Base-by-base conservation (phyloP, 306 rosid genomes). In the Adenanthera pavonina region DNA sequence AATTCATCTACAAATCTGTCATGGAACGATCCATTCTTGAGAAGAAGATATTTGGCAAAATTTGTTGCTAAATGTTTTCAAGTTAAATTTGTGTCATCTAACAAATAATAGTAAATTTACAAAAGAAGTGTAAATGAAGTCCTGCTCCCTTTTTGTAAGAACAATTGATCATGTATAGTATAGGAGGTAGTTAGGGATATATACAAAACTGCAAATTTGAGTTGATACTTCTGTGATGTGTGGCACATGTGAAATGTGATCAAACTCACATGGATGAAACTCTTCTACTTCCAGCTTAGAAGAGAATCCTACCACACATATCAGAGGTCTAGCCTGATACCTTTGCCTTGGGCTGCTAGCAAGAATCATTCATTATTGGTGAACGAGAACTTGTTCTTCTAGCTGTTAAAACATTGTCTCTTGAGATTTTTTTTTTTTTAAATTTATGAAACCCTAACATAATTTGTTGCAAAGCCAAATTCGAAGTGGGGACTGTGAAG, bases 131-230 rank as follows among this genome's bases (percentile, higher is more conserved):
- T 56, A 16, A n/a, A 43, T 35, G 4, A 41, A 56, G 77, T 34
- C 74, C 19, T 54, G 14, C 34, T 10, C 9, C 15, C 44, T 44
- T 78, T 20, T 30, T 69, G 30, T 33, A 4, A 11, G 11, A 44
- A 69, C 51, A 69, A 69, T 16, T 78, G 53, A 54, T 79, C 8
- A 68, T 34, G 71, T 43, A 30, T 16, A 33, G 19, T 59, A 41
- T 41, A 56, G 56, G 17, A 67, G 61, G 74, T 70, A 51, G 10
- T 9, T 66, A 77, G 17, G 66, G 75, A 51, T 10, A 52, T 54
- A 44, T 43, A 14, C 25, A 66, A 20, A 36, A 3, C 33, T 66
- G 67, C 35, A 14, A 56, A 33, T 78, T 20, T 78, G 20, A 57
- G 49, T 43, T 35, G 15, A 35, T 48, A 53, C n/a, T 25, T 1